Conservation (phyloP, 768 basidiomycete genomes). For the Russula griseocarnosa region DNA sequence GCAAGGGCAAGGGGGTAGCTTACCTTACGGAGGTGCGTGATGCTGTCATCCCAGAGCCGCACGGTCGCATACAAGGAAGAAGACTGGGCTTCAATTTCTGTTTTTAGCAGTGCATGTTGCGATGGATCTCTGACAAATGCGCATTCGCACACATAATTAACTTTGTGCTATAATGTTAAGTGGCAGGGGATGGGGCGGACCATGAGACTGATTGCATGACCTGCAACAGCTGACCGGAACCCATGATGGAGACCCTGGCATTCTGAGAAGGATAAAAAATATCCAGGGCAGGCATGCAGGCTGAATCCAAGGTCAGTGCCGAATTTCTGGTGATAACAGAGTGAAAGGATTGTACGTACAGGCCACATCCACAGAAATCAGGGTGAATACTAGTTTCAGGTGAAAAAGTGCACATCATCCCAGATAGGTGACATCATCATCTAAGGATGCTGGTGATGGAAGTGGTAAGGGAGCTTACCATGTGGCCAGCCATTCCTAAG, state of each 20-base stretch:
- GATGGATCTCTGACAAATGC: constrained; percentile 59
- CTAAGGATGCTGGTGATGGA: constrained; percentile 1
- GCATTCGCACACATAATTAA: neutral
- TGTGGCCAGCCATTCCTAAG: constrained; percentile 86
- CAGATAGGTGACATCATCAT: constrained; percentile 10
- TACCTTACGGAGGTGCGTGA: constrained; percentile 40
- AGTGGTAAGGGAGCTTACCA: constrained; percentile 50
- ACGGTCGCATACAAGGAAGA: constrained; percentile 85
- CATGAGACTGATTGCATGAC: constrained; percentile 90
- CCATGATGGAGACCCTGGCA: constrained; percentile 94
- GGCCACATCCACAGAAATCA: constrained; percentile 99
- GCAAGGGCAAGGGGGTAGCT: neutral
- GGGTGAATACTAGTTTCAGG: constrained; percentile 68
- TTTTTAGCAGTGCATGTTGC: constrained; percentile 68
- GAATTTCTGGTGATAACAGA: constrained; percentile 11
- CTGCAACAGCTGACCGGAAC: constrained; percentile 85
- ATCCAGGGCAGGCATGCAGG: neutral
- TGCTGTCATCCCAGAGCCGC: constrained; percentile 91
- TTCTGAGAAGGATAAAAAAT: constrained; percentile 46
- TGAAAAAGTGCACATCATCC: constrained; percentile 1
- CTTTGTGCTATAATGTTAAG: neutral
- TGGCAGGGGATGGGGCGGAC: constrained; percentile 39
- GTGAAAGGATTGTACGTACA: constrained; percentile 42
- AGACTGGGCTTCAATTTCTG: constrained; percentile 85
- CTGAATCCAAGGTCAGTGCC: neutral